Base-by-base conservation (phyloP, 768 basidiomycete genomes). In the Phylloporus sp. region DNA sequence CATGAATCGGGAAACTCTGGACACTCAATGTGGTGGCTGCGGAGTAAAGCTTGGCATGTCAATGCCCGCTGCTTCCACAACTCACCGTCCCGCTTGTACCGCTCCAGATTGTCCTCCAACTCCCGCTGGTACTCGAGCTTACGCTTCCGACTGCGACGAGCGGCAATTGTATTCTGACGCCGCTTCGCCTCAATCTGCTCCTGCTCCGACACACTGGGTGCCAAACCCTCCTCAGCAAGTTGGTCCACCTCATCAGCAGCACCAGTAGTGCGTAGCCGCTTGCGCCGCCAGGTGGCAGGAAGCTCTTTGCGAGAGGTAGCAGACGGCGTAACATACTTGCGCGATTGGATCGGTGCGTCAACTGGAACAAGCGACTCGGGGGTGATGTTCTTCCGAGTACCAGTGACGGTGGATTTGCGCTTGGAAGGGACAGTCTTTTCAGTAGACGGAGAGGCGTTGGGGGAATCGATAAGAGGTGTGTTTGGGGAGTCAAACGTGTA, bases 121-220 rank as follows among this genome's bases (percentile, higher is more conserved):
- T 80, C 76, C 48, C 80, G 75, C 58, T 85, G 78, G 56, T 91
- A 81, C 63, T 81, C 78, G 35, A 84, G 67, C 74, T 90, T 92
- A 51, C 88, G 78, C 73, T 80, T 80, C 18, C 92, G 78, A 62
- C 84, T 86, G 27, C 86, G 80, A 2, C 92, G 80, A 6, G 93
- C 93, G 0, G 92, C 91, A 5, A 92, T 69, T 3, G 92, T 93
- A 59, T 95, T 95, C 70, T 85, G 83, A 9, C 84, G 77, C 27
- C 92, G 81, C 74, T 92, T 93, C 38, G 78, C 79, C 59, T 83
- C 85, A 56, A 88, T 88, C 58, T 84, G 84, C 63, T 86, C 81
- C 60, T 81, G 72, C 59, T 82, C 81, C 1, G 78, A 76, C 3
- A 76, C 70, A 0, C 77, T 72, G 12, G 79, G 74, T 12, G 69